Evolutionary conservation across 2,329 filamentous ascomycete genomes (phyloP), one percentile per base, ranked within the genome.

Genomic region (Calonectria leucothoes): DNA sequence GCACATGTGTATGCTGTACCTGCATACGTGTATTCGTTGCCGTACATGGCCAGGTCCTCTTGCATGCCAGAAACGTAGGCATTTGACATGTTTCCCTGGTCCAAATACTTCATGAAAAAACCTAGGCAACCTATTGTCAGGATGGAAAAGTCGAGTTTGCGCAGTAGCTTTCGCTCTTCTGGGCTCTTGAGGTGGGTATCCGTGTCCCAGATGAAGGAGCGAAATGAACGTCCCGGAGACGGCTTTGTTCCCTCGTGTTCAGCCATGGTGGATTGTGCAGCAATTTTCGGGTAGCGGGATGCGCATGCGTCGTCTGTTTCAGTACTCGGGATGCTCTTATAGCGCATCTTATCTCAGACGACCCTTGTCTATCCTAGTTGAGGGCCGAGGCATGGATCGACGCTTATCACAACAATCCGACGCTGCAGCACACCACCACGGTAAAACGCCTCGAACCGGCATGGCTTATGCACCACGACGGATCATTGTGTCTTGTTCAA

Each of bases 41-140:
- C 65, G 10, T 67, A 55, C n/a, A 86, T 81, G 2, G 65, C 69
- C 10, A 83, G 69, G 59, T 83, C 82, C 65, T 83, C 80, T 27
- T 84, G 82, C 84, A 86, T 85, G 1, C 84, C 84, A 0, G 81
- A 83, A 10, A 85, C 83, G 49, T 85, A 86, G 10, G 84, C 84
- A 10, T 74, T 81, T 66, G 78, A 82, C 79, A 82, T 83, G 52
- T 83, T 83, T 6, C 80, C 79, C 70, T 84, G 83, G 66, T 86
- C 84, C 27, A 83, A 75, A 71, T 68, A 51, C n/a, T 70, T 70
- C 67, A 73, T 70, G 7, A 70, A 73, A 25, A 66, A 67, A 1
- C 67, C 71, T 11, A 70, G 29, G 3, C 59, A 70, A 17, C 59
- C 71, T 33, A 70, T 66, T 0, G 67, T 70, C 0, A 74, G 66